phyloP scores from a whole-genome alignment of 2,329 filamentous ascomycete genomes.

The Cryphonectria radicalis region DNA sequence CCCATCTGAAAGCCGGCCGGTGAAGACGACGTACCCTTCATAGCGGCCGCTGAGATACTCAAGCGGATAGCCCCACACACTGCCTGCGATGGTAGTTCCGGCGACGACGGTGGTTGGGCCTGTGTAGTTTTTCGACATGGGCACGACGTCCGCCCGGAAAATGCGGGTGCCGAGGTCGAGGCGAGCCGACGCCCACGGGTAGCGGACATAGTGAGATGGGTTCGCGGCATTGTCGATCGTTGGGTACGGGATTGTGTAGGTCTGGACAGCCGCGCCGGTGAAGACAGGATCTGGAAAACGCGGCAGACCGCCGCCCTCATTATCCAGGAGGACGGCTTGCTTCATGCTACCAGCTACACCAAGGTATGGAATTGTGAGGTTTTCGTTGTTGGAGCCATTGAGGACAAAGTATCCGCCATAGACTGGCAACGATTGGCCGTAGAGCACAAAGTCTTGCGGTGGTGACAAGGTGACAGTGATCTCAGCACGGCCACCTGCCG shows the following conservation, averaged over 20 bases:
- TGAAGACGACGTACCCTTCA: conserved; percentile 29
- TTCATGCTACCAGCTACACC: conserved; percentile 41
- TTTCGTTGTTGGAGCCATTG: conserved; percentile 42
- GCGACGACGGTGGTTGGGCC: conserved; percentile 29
- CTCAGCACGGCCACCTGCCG: conserved; percentile 34
- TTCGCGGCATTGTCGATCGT: conserved; percentile 6
- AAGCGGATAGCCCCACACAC: conserved; percentile 31
- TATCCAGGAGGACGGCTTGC: conserved; percentile 28
- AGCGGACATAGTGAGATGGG: background rate
- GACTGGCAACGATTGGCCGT: conserved; percentile 42
- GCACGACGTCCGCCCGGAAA: conserved; percentile 34
- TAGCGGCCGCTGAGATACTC: conserved; percentile 23
- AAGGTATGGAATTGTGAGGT: conserved; percentile 45
- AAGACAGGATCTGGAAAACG: conserved; percentile 13
- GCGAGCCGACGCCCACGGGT: conserved; percentile 20
- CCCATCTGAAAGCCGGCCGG: conserved; percentile 33
- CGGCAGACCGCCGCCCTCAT: conserved; percentile 24
- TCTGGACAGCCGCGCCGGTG: conserved; percentile 30
- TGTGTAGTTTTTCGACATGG: conserved; percentile 24
- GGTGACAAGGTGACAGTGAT: conserved; percentile 38
- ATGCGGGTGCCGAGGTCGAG: conserved; percentile 31
- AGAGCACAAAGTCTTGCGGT: conserved; percentile 33
- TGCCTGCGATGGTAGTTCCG: conserved; percentile 33
- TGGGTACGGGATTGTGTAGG: conserved; percentile 35
- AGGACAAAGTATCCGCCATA: conserved; percentile 50